A percentile compares a stretch with the other conserved stretches of the same genome.
Evolutionary conservation across 2,329 filamentous ascomycete species (phyloP).

Genomic region (Trichoderma pleuroti): DNA sequence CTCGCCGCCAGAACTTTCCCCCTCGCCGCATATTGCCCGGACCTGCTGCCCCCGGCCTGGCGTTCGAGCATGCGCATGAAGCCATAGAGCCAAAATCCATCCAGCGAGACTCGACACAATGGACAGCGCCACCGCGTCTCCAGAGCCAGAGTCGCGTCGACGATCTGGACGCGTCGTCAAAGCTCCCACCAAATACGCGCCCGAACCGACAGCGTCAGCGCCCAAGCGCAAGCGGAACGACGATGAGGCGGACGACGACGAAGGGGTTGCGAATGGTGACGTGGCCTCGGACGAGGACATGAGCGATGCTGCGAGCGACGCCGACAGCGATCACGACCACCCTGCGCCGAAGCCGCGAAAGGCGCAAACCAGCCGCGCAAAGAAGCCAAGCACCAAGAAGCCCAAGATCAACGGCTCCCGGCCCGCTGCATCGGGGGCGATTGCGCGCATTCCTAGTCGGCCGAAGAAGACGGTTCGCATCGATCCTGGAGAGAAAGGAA

Average conservation of each 20-base stretch:
- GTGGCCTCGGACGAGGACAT: slow-evolving; percentile 45
- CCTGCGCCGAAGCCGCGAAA: slow-evolving; percentile 37
- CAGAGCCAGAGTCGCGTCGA: slow-evolving; percentile 55
- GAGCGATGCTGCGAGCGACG: slow-evolving; percentile 42
- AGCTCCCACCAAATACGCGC: slow-evolving; percentile 57
- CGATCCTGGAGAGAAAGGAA: slow-evolving; percentile 48
- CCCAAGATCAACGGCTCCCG: slow-evolving; percentile 59
- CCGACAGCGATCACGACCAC: slow-evolving; percentile 46
- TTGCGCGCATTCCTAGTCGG: slow-evolving; percentile 47
- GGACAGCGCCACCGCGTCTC: slow-evolving; percentile 53
- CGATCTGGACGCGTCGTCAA: slow-evolving; percentile 66
- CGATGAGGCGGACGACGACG: slow-evolving; percentile 44
- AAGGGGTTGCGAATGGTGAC: slow-evolving; percentile 47
- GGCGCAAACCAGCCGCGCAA: slow-evolving; percentile 43
- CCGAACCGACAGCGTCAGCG: slow-evolving; percentile 42
- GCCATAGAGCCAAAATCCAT: not conserved
- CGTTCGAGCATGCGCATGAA: slow-evolving; percentile 8
- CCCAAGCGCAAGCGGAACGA: slow-evolving; percentile 58
- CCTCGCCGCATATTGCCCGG: not conserved
- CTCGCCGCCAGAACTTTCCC: not conserved
- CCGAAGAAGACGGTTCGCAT: slow-evolving; percentile 56
- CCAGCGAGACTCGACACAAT: slow-evolving; percentile 28
- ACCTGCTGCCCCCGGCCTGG: slow-evolving; percentile 11
- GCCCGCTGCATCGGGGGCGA: slow-evolving; percentile 35
- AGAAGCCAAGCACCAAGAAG: slow-evolving; percentile 61